Evolutionary conservation across 768 basidiomycete species (phyloP).

Genomic region (Vishniacozyma victoriae): DNA sequence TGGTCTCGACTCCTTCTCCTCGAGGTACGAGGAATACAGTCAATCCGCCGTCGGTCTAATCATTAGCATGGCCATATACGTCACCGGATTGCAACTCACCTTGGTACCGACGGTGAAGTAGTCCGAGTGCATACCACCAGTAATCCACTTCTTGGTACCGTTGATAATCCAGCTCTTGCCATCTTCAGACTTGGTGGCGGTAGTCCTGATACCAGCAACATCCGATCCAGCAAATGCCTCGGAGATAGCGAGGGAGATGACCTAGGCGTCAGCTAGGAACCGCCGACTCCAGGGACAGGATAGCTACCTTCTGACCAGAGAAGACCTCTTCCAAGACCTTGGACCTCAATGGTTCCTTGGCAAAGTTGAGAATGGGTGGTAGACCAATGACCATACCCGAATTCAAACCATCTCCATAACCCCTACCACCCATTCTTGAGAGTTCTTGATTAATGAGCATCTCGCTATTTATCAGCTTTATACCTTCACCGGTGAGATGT

Average conservation of each 20-base stretch:
- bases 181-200: constrained; percentile 70
- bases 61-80: constrained; percentile 36
- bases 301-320: constrained; percentile 58
- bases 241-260: constrained; percentile 78
- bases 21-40: constrained; percentile 83
- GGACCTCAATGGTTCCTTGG: constrained; percentile 60
- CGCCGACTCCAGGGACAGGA: not conserved
- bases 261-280: constrained; percentile 49
- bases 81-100: constrained; percentile 48
- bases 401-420: constrained; percentile 74
- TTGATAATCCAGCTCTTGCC: constrained; percentile 67
- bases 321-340: constrained; percentile 61
- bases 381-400: constrained; percentile 70
- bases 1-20: constrained; percentile 73
- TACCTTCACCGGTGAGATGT: not conserved
- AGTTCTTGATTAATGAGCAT: constrained; percentile 75
- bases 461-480: constrained; percentile 46
- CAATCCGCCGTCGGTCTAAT: constrained; percentile 57
- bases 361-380: constrained; percentile 81
- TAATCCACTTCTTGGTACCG: constrained; percentile 73
- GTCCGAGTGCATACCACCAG: constrained; percentile 47
- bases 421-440: constrained; percentile 61
- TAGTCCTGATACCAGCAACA: constrained; percentile 65
- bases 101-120: constrained; percentile 63
- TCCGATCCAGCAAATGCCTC: constrained; percentile 78